Base-by-base conservation (phyloP, 768 basidiomycete species). In the Clathrus columnatus region DNA sequence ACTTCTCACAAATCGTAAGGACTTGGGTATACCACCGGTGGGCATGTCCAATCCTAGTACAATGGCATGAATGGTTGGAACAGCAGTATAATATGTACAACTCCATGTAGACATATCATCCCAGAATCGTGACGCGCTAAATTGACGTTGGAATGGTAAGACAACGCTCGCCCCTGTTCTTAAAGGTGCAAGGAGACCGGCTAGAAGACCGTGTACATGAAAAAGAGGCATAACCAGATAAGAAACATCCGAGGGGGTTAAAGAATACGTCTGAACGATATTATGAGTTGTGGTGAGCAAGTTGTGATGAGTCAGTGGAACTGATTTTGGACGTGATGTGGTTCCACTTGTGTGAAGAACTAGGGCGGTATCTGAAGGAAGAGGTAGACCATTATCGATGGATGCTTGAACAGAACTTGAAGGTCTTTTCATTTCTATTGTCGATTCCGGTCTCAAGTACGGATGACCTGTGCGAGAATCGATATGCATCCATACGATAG, bases 341-440 rank as follows among this genome's bases (percentile, higher is more conserved):
- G 80, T 82, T 0, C 81, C 81, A 30, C 76, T 78, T 1, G 81
- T 83, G 59, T 81, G 79, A 32, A 83, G 65, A n/a, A 83, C 74
- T 5, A 83, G 68, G 2, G 77, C 44, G 23, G 30, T 32, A 47
- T 55, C 54, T 28, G 46, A 55, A 26, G 54, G 54, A 11, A 28
- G 24, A n/a, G 45, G 45, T 18, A 20, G 11, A 10, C 46, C 54
- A 41, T 48, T 30, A 21, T 8, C 16, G 8, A 18, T 18, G 18
- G 18, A 14, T 11, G 41, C 41, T 6, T 29, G 11, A 6, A 44
- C 23, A 2, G 18, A 24, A 7, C n/a, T 8, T 18, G 20, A 0
- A 1, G 44, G 43, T 36, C 36, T 11, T 36, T 36, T 36, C 36
- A 36, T 11, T 8, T 4, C 14, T 14, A n/a, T 36, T 1, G 27